Conservation (phyloP, 2,329 filamentous ascomycete species). For the Fusarium sororula region DNA sequence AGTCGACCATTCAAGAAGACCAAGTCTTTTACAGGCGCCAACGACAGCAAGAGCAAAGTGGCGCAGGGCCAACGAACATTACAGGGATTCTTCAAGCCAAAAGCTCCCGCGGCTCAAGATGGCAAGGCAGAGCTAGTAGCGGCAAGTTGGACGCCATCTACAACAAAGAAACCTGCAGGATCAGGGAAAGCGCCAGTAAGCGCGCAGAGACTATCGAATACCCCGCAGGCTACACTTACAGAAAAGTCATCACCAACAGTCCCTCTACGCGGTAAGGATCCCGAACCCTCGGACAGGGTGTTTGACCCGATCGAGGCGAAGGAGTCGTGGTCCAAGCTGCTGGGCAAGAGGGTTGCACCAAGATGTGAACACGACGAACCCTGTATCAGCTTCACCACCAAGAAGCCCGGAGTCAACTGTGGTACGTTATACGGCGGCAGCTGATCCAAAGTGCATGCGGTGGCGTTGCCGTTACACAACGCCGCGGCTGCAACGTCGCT, state of each 20-base stretch:
- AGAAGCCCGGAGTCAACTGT: conserved; percentile 87
- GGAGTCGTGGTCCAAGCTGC: conserved; percentile 86
- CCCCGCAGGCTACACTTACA: not conserved
- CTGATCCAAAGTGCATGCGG: conserved; percentile 6
- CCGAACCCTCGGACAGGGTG: conserved; percentile 50
- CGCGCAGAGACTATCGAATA: not conserved
- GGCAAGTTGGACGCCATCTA: conserved; percentile 11
- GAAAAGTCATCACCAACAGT: not conserved
- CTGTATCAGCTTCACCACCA: conserved; percentile 84
- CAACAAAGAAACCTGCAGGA: conserved; percentile 23
- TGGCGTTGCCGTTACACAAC: conserved; percentile 18
- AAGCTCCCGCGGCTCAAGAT: conserved; percentile 20
- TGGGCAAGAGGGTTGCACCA: conserved; percentile 78
- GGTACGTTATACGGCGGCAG: conserved; percentile 55
- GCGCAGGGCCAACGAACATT: conserved; percentile 64
- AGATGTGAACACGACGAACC: conserved; percentile 89
- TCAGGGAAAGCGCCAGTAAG: not conserved
- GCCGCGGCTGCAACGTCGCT: not conserved
- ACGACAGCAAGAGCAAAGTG: conserved; percentile 46
- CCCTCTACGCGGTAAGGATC: not conserved
- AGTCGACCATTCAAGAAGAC: conserved; percentile 39
- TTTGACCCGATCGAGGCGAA: conserved; percentile 77
- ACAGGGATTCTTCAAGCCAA: conserved; percentile 80
- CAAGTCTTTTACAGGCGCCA: conserved; percentile 36
- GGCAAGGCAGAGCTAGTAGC: conserved; percentile 1